Evolutionary conservation across 2,329 filamentous ascomycete species (phyloP).

Genomic region (Xylariales sp.): DNA sequence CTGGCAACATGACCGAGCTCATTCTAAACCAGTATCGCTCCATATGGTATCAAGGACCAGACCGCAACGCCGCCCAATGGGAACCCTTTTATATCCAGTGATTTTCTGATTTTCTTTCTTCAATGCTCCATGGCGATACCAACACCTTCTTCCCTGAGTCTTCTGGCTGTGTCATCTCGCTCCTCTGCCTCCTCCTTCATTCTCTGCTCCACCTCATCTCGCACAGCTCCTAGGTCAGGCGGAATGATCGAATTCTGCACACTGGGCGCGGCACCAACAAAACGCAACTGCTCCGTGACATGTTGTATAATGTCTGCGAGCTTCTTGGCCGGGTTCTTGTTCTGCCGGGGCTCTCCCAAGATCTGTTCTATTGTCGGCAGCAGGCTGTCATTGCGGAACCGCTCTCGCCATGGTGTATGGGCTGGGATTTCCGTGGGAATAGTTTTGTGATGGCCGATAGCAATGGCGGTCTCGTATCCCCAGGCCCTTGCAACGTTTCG

Average conservation of each 20-base stretch:
- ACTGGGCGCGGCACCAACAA: constrained; percentile 79
- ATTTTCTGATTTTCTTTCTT: too few relatives aligned
- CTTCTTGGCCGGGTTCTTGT: constrained; percentile 75
- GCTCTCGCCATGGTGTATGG: constrained; percentile 79
- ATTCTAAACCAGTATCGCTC: too few relatives aligned
- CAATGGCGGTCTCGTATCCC: constrained; percentile 94
- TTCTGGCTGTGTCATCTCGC: constrained; percentile 48
- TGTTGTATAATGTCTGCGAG: constrained; percentile 72
- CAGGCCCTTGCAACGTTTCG: constrained; percentile 94
- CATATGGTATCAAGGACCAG: too few relatives aligned
- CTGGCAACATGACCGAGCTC: too few relatives aligned
- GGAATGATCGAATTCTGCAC: constrained; percentile 81
- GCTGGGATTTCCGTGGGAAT: constrained; percentile 65
- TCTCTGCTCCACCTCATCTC: constrained; percentile 65
- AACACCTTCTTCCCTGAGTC: constrained; percentile 51
- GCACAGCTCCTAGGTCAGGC: constrained; percentile 64
- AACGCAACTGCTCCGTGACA: constrained; percentile 80
- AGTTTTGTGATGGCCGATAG: constrained; percentile 67
- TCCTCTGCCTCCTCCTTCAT: constrained; percentile 62
- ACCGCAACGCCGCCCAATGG: too few relatives aligned
- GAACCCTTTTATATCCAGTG: too few relatives aligned
- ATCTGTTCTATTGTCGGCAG: constrained; percentile 81
- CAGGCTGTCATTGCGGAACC: constrained; percentile 76
- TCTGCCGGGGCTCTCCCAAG: constrained; percentile 63
- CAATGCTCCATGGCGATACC: constrained; percentile 29